Evolutionary conservation across 2,329 filamentous ascomycete genomes (phyloP), one percentile per base, ranked within the genome.

Genomic region (Stenocarpella maydis): DNA sequence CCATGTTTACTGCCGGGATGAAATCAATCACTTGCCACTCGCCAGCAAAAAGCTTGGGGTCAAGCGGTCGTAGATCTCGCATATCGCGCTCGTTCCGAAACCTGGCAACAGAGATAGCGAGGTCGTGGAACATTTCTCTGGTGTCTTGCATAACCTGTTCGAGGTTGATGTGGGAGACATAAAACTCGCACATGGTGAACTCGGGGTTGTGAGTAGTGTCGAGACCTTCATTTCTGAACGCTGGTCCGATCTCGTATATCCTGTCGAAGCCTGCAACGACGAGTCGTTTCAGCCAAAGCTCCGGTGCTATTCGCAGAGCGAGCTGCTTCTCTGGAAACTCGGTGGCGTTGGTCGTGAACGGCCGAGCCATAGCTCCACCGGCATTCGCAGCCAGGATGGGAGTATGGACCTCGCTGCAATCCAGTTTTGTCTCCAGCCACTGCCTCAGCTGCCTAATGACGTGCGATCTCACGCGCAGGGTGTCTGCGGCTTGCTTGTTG

Each of bases 101-200:
- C 17, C 65, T 67, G 58, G 43, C 47, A 17, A 69, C 69, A 19
- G 43, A 60, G 19, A 79, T 75, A 12, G 88, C 86, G 19, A 95
- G 83, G 21, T 86, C 84, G 41, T 78, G 82, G 39, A 98, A 80
- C 58, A 98, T 80, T 17, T 85, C 82, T 78, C 96, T 92, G 0
- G 95, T 98, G 77, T 90, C 88, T 24, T 80, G 77, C 76, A 97
- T 94, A 63, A 98, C 83, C 50, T 92, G 88, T 43, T 90, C 83
- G 0, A 98, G 86, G 72, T 91, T 92, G 71, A 91, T 90, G 76
- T 95, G 97, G 3, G 95, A 91, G 71, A 92, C 91, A 81, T 99
- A 99, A 81, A 97, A 98, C 81, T 99, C 96, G 83, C 95, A 98
- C 71, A 93, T 98, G 53, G 93, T 96, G 81, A 98, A 99, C 78